Evolutionary conservation across 352 stramenopile genomes (phyloP), one percentile per base, ranked within the genome.

Genomic region (Phytophthora niederhauseri): DNA sequence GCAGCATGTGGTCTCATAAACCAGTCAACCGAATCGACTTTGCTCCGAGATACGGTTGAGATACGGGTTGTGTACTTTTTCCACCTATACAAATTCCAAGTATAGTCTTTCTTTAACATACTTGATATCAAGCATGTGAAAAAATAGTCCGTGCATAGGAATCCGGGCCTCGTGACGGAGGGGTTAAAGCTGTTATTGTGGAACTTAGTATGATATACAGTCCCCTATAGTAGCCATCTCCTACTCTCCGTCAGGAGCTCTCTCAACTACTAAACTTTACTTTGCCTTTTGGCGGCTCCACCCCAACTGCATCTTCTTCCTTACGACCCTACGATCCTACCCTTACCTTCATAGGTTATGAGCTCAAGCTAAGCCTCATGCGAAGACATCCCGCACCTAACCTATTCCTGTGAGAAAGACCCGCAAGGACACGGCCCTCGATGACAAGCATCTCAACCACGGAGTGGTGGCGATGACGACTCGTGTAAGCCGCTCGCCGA

Each of bases 371-470:
- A 62, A 60, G 52, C 58, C 54, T 73, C 66, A 52, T n/a, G 30
- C 48, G 66, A 68, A n/a, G 57, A 57, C 31, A 65, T 65, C 20
- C 66, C 59, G n/a, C 58, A 34, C 26, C 60, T 61, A n/a, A 38
- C 52, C 2, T 48, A 54, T 14, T 12, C 48, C 6, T 11, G 38
- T 59, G 6, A 55, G 60, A 60, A 68, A 65, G 41, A 52, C 20
- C 8, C 38, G 55, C 38, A 24, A 28, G 22, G 45, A 20, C 24
- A 38, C 38, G 2, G 22, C 66, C 4, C 58, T 73, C 26, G 66
- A 61, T 14, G 59, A 54, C 11, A 73, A 68, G 38, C 53, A 68
- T 9, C 45, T 73, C 26, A 30, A 30, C 26, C 26, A 30, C 26
- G 3, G 26, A 6, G 26, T 30, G 26, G 26, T 30, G 26, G 26